Percentiles rank a stretch among this genome's conserved stretches.
Conservation (phyloP, 1,284 basidiomycete genomes). For the Moniliophthora roreri region DNA sequence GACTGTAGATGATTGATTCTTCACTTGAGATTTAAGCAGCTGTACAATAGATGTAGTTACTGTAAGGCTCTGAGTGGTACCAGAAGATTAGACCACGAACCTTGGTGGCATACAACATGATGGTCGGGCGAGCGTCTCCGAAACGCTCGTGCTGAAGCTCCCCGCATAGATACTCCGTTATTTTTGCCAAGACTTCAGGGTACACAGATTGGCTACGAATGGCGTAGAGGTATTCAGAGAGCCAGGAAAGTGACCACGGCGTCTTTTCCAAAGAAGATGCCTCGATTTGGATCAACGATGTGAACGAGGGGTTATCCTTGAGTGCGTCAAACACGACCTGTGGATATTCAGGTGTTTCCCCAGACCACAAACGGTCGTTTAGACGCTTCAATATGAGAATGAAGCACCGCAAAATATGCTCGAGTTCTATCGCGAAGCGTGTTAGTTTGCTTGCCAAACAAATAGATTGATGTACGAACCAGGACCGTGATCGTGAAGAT, state of each 20-base stretch:
- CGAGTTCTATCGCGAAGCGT: conserved; percentile 52
- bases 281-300: conserved; percentile 44
- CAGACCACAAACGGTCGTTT: conserved; percentile 60
- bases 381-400: conserved; percentile 54
- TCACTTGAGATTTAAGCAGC: conserved; percentile 32
- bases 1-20: conserved; percentile 31
- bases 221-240: conserved; percentile 56
- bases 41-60: conserved; percentile 23
- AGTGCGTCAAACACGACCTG: conserved; percentile 79
- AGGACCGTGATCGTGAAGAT: conserved; percentile 60
- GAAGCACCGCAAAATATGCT: conserved; percentile 60
- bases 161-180: conserved; percentile 71
- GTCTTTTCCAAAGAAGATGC: conserved; percentile 31
- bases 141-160: conserved; percentile 79
- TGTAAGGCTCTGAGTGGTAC: background rate
- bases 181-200: conserved; percentile 66
- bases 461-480: conserved; percentile 48
- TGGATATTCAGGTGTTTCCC: conserved; percentile 67
- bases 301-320: conserved; percentile 72
- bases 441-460: background rate
- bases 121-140: conserved; percentile 51
- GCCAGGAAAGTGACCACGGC: conserved; percentile 53
- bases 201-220: conserved; percentile 53
- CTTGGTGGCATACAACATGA: conserved; percentile 58
- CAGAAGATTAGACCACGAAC: conserved; percentile 43